Evolutionary conservation across 495 filamentous ascomycete species (phyloP), one percentile per base, ranked within the genome.

Genomic region (Cenococcum geophilum): DNA sequence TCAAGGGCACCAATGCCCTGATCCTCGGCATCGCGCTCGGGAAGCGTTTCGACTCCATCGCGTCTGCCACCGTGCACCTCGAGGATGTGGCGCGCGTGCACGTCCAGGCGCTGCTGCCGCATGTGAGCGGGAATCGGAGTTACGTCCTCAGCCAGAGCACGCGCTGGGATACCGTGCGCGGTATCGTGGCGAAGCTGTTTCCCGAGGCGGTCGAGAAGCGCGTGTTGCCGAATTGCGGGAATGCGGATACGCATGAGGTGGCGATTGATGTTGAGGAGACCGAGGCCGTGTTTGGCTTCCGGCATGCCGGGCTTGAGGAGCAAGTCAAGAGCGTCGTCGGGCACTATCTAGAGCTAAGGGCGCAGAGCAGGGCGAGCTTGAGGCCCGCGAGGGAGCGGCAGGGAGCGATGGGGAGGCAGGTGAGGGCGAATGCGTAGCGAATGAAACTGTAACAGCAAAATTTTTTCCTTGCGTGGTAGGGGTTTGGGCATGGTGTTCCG

Each of bases 201-300:
- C 71, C 74, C 0, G 71, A 73, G 18, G 77, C 74, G 3, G 72
- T 82, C 0, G 62, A 71, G 64, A 72, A 62, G 14, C 70, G 72
- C 5, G 42, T 72, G 5, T 66, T 82, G 50, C 72, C 74, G 5
- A 57, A 71, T 43, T 72, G 67, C 55, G 80, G 77, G 5, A 70
- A 61, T 11, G 66, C 74, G 55, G 36, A 49, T 35, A 73, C 75
- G 0, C 73, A 71, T 8, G 63, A 66, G 4, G 72, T 79, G 34
- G 72, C 70, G 1, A 59, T 82, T 22, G 76, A 80, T 67, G 65
- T 73, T 20, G 72, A 67, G 48, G 42, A 71, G 5, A 78, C 78
- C 11, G 75, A 79, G 59, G 69, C 71, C 34, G 70, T 69, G 2
- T 78, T 83, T 68, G 78, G 78, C 5, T 76, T 79, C 70, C 66